Conservation (phyloP, 805 yeast genomes). For the Groenewaldozyma tartarivorans region DNA sequence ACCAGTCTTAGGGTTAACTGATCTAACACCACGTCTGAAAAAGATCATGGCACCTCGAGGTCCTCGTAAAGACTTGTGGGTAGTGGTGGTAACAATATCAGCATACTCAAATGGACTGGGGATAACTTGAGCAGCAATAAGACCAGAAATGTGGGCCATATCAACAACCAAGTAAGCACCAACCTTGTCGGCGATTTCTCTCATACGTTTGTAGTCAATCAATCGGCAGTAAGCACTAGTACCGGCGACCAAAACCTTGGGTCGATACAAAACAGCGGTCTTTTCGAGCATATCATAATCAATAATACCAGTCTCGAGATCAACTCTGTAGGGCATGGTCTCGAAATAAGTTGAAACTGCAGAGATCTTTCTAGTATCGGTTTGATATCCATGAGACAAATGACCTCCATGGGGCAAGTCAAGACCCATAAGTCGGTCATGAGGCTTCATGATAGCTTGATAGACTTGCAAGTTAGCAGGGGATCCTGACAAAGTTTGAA, state of each 20-base stretch:
- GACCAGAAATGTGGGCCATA: constrained; percentile 98
- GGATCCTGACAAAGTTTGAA: constrained; percentile 92
- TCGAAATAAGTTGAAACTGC: constrained; percentile 94
- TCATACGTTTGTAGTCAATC: constrained; percentile 94
- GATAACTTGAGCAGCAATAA: constrained; percentile 90
- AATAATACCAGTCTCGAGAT: constrained; percentile 84
- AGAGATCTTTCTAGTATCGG: constrained; percentile 85
- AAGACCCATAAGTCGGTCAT: constrained; percentile 95
- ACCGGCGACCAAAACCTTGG: constrained; percentile 94
- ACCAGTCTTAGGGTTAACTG: constrained; percentile 79
- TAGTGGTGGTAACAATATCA: constrained; percentile 96
- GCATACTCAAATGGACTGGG: constrained; percentile 96
- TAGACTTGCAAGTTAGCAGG: constrained; percentile 97
- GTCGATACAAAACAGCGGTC: constrained; percentile 86
- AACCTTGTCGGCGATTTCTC: constrained; percentile 91
- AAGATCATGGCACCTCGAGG: constrained; percentile 99
- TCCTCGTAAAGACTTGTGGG: constrained; percentile 97
- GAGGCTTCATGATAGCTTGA: constrained; percentile 89
- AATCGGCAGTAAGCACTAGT: constrained; percentile 96
- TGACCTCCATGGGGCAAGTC: constrained; percentile 99
- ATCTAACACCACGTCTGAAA: constrained; percentile 92
- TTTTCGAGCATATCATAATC: constrained; percentile 93
- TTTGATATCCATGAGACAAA: constrained; percentile 96
- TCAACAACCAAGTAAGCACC: constrained; percentile 94
- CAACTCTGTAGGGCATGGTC: constrained; percentile 96